Evolutionary conservation across 352 stramenopile genomes (phyloP).

Genomic region (Globisporangium megalacanthum): DNA sequence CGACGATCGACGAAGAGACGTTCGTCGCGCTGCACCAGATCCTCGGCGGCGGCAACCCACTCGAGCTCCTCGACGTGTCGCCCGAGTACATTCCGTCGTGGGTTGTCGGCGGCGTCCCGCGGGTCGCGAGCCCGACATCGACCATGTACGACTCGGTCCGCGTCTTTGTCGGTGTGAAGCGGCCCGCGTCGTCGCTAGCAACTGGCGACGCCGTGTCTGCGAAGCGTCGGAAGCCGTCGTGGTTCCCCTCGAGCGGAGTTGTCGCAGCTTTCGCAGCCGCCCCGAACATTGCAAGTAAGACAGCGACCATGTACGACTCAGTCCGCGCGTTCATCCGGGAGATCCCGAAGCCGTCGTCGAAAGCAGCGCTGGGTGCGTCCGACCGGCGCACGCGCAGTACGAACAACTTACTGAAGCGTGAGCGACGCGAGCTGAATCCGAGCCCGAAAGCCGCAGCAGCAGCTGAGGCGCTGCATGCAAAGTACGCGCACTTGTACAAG

Average conservation of each 20-base stretch:
- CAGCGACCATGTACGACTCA: slow-evolving; percentile 4
- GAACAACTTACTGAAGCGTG: neutral
- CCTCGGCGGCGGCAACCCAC: neutral
- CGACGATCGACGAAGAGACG: slow-evolving; percentile 9
- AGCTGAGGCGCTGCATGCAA: neutral
- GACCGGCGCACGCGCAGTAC: slow-evolving; percentile 1
- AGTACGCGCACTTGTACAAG: neutral
- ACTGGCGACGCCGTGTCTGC: neutral
- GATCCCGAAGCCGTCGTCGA: slow-evolving; percentile 1
- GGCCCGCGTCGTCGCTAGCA: neutral
- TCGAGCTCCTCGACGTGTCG: neutral
- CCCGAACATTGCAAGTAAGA: neutral
- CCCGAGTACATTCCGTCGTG: neutral
- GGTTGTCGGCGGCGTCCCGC: neutral
- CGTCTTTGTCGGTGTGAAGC: slow-evolving; percentile 1
- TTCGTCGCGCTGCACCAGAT: slow-evolving; percentile 4
- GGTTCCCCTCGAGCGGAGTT: neutral
- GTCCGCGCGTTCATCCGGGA: slow-evolving; percentile 2
- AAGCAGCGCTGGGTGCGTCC: neutral
- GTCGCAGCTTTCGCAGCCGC: neutral
- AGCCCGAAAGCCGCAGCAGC: neutral
- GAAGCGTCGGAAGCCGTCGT: neutral
- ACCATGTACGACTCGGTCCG: slow-evolving; percentile 2
- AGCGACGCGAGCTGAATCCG: neutral
- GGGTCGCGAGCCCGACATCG: neutral